These are phyloP conservation scores for Prunus persica DNA, from an alignment of 306 rosid species.

Conservation along the genomic window Prunus_persica_NCBIv2 NC_034016.1:21632501-21633000, in stretches of 20 bases:
- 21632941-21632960: conserved; percentile 17
- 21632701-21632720: conserved; percentile 15
- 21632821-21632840: conserved; percentile 17
- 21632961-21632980: conserved; percentile 30
- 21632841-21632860: conserved; percentile 18
- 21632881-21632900: conserved; percentile 21
- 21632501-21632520: conserved; percentile 27
- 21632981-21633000: conserved; percentile 40
- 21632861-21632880: conserved; percentile 37
- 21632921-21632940: conserved; percentile 23
- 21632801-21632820: conserved; percentile 32
- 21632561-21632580: conserved; percentile 20
- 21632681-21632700: conserved; percentile 25
- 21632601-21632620: conserved; percentile 19
- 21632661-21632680: conserved; percentile 31
- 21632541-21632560: conserved; percentile 19
- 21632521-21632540: conserved; percentile 15
- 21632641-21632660: conserved; percentile 15
- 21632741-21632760: conserved; percentile 56
- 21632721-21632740: conserved; percentile 25
- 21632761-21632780: conserved; percentile 47
- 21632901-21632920: conserved; percentile 21
- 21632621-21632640: conserved; percentile 20
- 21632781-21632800: conserved; percentile 28
- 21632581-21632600: conserved; percentile 2